phyloP scores from a whole-genome alignment of 345 rosid species.

The Syzygium aqueum region DNA sequence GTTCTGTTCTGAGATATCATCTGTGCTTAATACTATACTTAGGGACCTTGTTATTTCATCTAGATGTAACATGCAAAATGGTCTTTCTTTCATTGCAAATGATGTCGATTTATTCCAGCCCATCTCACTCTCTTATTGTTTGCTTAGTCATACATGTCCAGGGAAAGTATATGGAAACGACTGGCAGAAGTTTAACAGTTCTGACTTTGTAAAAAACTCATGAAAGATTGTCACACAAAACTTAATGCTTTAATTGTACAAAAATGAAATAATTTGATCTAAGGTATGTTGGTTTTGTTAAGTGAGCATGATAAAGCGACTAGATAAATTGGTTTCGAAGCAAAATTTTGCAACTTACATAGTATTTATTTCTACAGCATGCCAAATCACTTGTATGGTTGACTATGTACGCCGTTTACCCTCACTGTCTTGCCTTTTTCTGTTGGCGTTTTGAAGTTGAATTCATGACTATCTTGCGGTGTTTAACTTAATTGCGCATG shows the following conservation, averaged over 20 bases:
- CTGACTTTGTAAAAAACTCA: not conserved
- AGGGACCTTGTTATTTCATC: not conserved
- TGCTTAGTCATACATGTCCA: not conserved
- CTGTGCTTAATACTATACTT: not conserved
- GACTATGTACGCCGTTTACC: not conserved
- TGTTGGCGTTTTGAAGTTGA: not conserved
- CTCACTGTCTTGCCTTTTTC: not conserved
- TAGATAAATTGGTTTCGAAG: not conserved
- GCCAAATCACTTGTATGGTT: not conserved
- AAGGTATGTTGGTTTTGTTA: not conserved
- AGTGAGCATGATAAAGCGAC: not conserved
- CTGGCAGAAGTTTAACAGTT: not conserved
- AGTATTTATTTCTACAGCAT: not conserved
- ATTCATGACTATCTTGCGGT: not conserved
- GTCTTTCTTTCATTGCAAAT: not conserved
- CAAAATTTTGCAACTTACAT: not conserved
- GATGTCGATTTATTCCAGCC: not conserved
- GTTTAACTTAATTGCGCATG: not conserved
- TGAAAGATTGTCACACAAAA: not conserved
- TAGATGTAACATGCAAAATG: not conserved
- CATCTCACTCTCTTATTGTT: not conserved
- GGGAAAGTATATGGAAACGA: not conserved
- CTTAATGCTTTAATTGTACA: not conserved
- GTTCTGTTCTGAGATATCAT: not conserved
- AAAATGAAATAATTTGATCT: not conserved